Evolutionary conservation across 2,329 filamentous ascomycete species (phyloP), one percentile per base, ranked within the genome.

Genomic region (Colletotrichum sublineola): DNA sequence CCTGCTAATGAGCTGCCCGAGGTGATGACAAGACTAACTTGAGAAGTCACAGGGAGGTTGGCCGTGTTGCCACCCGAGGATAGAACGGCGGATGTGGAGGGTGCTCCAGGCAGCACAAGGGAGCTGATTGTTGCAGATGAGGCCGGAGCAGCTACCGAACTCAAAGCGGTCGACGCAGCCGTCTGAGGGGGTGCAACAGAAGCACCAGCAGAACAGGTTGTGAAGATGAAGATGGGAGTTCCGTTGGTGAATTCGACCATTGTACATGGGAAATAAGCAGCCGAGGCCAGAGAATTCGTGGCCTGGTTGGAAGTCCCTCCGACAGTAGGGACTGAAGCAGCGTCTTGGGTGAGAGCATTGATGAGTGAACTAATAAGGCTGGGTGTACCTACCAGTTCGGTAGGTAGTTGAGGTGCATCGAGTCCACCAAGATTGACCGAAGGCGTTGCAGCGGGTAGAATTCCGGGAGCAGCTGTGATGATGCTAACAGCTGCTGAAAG

Each of bases 401-500:
- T 46, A 14, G 70, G 70, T 31, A 73, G 38, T 48, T 70, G 70
- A 24, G 70, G 66, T 6, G 60, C 66, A 18, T 40, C 62, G 63
- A 71, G 40, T 6, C 53, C 61, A 52, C 33, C 42, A 15, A 58
- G 18, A 7, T 29, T 15, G 15, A 38, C 52, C 31, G 63, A 40
- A 36, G 40, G 42, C 7, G 44, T 24, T 24, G 55, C 24, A 56
- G 14, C 14, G 15, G 15, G 18, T 31, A n/a, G 14, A 7, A 18
- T 12, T 18, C 1, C 55, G 6, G 46, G 40, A 15, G 29, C 29
- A 9, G 55, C 68, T 38, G 48, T 60, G 12, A 60, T 46, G 38
- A 24, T 36, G 38, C 24, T 31, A 29, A 31, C 24, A 8, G 36
- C 36, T 18, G 56, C 42, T 11, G 62, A 24, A 20, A 46, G 29